These are phyloP conservation scores for Fragaria iinumae DNA, from an alignment of 306 rosid species.

Conservation along the genomic window DNA sequence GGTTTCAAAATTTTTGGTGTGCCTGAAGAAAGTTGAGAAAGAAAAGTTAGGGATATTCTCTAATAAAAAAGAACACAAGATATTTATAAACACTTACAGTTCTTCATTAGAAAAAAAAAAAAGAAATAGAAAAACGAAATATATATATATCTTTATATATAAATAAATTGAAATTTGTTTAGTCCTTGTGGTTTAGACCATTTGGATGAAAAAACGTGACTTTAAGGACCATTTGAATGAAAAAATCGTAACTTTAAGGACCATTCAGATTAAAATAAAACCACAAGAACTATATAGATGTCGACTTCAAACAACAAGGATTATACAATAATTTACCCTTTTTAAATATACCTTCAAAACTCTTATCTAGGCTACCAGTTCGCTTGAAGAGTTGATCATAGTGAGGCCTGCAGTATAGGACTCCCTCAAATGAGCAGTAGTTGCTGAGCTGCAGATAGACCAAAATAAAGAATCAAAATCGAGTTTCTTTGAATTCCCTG, in stretches of 20 bases:
- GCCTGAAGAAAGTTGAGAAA: slow-evolving; percentile 40
- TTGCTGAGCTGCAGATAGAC: slow-evolving; percentile 62
- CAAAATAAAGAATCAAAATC: not conserved
- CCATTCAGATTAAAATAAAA: no score
- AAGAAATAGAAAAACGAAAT: no score
- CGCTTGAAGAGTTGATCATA: slow-evolving; percentile 84
- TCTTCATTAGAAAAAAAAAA: not conserved
- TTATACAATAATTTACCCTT: no score
- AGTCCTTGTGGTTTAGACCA: no score
- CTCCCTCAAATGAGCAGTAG: slow-evolving; percentile 80
- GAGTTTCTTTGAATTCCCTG: not conserved
- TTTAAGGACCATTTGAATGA: no score
- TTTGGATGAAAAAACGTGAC: no score
- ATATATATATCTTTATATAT: not conserved
- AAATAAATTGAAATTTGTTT: no score
- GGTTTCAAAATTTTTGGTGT: slow-evolving; percentile 59
- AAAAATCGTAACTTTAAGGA: no score
- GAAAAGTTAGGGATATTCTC: not conserved
- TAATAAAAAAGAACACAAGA: slow-evolving; percentile 4
- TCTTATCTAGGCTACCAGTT: slow-evolving; percentile 84
- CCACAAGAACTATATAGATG: no score
- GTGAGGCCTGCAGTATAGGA: slow-evolving; percentile 89
- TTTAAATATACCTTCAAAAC: slow-evolving; percentile 56
- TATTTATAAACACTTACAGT: not conserved
- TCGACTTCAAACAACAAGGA: no score